Base-by-base conservation (phyloP, 2,329 filamentous ascomycete genomes). In the Xylaria polymorpha region DNA sequence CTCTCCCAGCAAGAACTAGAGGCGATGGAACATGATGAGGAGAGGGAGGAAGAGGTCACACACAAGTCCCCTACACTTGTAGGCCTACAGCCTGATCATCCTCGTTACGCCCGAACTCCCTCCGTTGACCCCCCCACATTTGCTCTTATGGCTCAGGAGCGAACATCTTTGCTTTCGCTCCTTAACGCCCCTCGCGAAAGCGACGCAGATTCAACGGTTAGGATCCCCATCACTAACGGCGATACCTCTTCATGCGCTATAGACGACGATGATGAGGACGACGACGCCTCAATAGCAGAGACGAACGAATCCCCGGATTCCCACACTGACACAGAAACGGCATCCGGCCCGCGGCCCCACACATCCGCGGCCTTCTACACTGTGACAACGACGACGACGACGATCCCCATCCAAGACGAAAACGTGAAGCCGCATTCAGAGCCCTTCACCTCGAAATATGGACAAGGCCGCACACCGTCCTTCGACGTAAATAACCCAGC, bases 81-180 rank as follows among this genome's bases (percentile, higher is more conserved):
- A 41, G 68, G 74, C 14, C 72, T 78, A 3, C 78, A 80, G 35
- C 73, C 74, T 43, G 77, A 80, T 60, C 78, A 78, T 39, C 77
- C 81, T 35, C 80, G 81, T 71, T 89, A 85, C 76, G 84, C 87
- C 14, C 83, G 88, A 69, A 90, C 88, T 1, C 88, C 88, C 14
- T 90, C 88, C 0, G 85, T 88, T 48, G 88, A 91, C 15, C 88
- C 88, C 22, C 88, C 89, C 1, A 79, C 86, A n/a, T 86, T 86
- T 74, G 88, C 88, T 48, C 76, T 88, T 22, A 77, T 86, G 15
- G 80, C 81, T 5, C 83, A 87, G 69, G 82, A 85, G 73, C 86
- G 88, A 51, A 85, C 85, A 6, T 91, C 88, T 1, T 83, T 91
- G 4, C 81, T 88, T 18, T 91, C 88, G 3, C 85, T 91, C 6